phyloP scores from a whole-genome alignment of 257 asterid genomes.

The Coffea canephora region DNA sequence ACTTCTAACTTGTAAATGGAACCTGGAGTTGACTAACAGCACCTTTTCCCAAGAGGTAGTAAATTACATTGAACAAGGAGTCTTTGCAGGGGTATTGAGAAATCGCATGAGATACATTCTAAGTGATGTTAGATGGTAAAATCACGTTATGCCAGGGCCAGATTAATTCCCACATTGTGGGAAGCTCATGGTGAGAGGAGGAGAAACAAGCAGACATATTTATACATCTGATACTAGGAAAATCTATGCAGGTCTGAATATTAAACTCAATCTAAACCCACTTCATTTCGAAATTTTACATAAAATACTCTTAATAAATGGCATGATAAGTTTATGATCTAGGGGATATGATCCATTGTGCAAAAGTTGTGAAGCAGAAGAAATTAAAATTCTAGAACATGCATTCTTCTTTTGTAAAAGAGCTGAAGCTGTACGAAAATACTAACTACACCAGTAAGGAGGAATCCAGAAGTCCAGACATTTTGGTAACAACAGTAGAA shows the following conservation, averaged over 20 bases:
- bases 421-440: neutral
- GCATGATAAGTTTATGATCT: neutral
- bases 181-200: neutral
- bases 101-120: neutral
- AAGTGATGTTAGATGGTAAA: neutral
- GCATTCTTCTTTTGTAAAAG: neutral
- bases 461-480: neutral
- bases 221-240: neutral
- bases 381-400: too few relatives aligned
- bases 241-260: neutral
- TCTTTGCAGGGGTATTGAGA: too few relatives aligned
- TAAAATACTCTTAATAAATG: too few relatives aligned
- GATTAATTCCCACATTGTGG: too few relatives aligned
- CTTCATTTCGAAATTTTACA: neutral
- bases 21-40: too few relatives aligned
- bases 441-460: neutral
- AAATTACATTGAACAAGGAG: too few relatives aligned
- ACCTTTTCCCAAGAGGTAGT: too few relatives aligned
- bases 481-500: neutral
- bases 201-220: neutral
- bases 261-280: too few relatives aligned
- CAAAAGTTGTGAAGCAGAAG: neutral
- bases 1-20: too few relatives aligned
- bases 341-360: neutral
- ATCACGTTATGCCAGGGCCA: neutral